Base-by-base conservation (phyloP, 768 basidiomycete species). In the Cystofilobasidium ferigula region DNA sequence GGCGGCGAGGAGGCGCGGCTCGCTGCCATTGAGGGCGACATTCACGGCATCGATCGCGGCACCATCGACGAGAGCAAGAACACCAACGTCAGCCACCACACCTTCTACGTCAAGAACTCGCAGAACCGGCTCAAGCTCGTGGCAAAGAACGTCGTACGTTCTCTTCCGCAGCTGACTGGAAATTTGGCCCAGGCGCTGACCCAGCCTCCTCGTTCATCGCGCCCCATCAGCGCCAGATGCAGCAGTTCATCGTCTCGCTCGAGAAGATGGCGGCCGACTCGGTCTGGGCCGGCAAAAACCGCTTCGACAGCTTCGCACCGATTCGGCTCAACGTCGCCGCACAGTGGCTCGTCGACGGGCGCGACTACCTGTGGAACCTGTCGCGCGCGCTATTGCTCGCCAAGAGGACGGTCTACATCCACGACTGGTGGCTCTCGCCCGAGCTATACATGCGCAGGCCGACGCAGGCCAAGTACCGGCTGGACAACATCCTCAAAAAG, bases 321-420 rank as follows among this genome's bases (percentile, higher is more conserved):
- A 86, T 97, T 61, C 82, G 94, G 36, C 76, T 87, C 71, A 93
- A 97, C 72, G 93, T 93, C 6, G 87, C 92, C 30, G 88, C 93
- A 6, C 93, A 98, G 72, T 99, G 94, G 94, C 84, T 99, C 2
- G 92, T 98, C 22, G 94, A 99, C 76, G 94, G 94, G 88, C 85
- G 94, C 14, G 94, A 99, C 75, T 99, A 99, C 73, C 94, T 91
- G 77, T 99, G 94, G 95, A 94, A 93, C 73, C 78, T 99, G 28
- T 89, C 89, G 28, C 83, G 89, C 45, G 94, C 94, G 0, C 86
- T 99, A 56, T 80, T 88, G 30, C 81, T 95, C 71, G 94, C 94
- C 0, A 86, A 85, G 54, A 61, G 56, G 48, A 60, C 78, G 53
- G 91, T 95, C 63, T 93, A 91, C 73, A 95, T 97, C 42, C 95